phyloP scores from a whole-genome alignment of 768 basidiomycete species.

The Coprinopsis strossmayeri region DNA sequence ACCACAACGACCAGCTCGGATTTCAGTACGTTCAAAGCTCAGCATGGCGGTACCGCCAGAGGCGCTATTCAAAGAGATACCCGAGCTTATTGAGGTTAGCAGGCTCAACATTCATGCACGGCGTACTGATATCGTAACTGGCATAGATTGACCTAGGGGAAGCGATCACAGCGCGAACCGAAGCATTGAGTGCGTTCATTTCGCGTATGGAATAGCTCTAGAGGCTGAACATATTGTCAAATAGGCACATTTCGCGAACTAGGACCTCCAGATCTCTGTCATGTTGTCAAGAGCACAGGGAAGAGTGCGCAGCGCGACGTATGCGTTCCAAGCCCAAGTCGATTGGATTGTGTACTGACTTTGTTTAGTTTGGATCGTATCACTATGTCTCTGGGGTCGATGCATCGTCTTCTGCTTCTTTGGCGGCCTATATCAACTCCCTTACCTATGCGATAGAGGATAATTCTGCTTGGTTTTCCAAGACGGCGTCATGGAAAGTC shows the following conservation, averaged over 20 bases:
- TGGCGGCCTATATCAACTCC: conserved; percentile 98
- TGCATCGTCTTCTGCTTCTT: conserved; percentile 93
- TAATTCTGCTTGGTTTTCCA: conserved; percentile 86
- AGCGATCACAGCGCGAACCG: conserved; percentile 82
- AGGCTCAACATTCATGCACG: background rate
- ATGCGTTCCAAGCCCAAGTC: conserved; percentile 23
- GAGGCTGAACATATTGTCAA: conserved; percentile 13
- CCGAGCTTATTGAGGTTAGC: conserved; percentile 91
- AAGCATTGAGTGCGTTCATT: conserved; percentile 75
- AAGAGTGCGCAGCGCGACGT: conserved; percentile 84
- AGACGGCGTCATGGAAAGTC: conserved; percentile 82
- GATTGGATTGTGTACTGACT: conserved; percentile 6
- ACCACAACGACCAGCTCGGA: background rate
- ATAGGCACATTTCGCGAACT: conserved; percentile 93
- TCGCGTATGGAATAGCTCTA: conserved; percentile 8
- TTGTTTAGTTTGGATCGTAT: conserved; percentile 84
- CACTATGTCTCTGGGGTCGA: conserved; percentile 99
- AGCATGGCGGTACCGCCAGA: conserved; percentile 39
- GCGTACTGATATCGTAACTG: conserved; percentile 10
- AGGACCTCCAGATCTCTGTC: conserved; percentile 94
- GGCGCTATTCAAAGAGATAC: conserved; percentile 85
- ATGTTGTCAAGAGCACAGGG: conserved; percentile 90
- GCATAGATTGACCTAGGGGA: conserved; percentile 83
- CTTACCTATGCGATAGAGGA: conserved; percentile 96
- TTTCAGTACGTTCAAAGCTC: background rate